Evolutionary conservation across 768 basidiomycete species (phyloP).

Genomic region (Strobilomyces dryophilus): DNA sequence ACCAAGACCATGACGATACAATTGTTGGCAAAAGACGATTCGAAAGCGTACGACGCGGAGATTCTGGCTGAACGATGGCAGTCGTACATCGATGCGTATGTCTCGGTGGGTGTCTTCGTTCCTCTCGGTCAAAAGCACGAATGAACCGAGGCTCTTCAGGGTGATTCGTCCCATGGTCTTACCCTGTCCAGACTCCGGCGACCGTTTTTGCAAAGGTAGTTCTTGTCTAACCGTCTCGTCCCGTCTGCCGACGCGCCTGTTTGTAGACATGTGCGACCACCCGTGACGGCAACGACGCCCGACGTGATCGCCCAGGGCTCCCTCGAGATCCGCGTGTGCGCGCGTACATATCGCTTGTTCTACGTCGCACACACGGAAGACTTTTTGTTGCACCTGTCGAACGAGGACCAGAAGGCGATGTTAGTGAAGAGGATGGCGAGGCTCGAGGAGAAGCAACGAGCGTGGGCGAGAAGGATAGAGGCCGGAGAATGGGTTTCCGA

Average conservation of each 20-base stretch:
- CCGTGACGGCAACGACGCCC: constrained; percentile 29
- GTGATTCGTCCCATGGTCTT: constrained; percentile 53
- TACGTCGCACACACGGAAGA: constrained; percentile 26
- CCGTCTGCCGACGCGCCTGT: neutral
- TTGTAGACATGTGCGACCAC: constrained; percentile 19
- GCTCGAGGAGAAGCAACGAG: constrained; percentile 9
- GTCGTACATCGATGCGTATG: constrained; percentile 72
- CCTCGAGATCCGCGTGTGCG: constrained; percentile 80
- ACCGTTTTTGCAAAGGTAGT: constrained; percentile 69
- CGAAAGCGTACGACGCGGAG: constrained; percentile 70
- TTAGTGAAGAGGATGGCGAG: neutral
- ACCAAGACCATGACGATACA: constrained; percentile 68
- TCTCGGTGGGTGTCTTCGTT: constrained; percentile 44
- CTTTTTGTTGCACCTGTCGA: constrained; percentile 14
- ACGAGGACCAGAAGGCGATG: constrained; percentile 6
- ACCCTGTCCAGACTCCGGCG: constrained; percentile 40
- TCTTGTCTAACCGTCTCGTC: neutral
- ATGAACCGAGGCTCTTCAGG: constrained; percentile 34
- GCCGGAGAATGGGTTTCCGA: constrained; percentile 12
- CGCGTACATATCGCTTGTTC: constrained; percentile 24
- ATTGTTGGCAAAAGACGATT: constrained; percentile 76
- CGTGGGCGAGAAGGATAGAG: constrained; percentile 15
- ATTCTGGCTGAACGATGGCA: constrained; percentile 77
- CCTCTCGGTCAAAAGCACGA: neutral
- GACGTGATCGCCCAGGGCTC: constrained; percentile 51